Conservation (phyloP, 2,329 filamentous ascomycete species). For the Paraphaeosphaeria minitans region DNA sequence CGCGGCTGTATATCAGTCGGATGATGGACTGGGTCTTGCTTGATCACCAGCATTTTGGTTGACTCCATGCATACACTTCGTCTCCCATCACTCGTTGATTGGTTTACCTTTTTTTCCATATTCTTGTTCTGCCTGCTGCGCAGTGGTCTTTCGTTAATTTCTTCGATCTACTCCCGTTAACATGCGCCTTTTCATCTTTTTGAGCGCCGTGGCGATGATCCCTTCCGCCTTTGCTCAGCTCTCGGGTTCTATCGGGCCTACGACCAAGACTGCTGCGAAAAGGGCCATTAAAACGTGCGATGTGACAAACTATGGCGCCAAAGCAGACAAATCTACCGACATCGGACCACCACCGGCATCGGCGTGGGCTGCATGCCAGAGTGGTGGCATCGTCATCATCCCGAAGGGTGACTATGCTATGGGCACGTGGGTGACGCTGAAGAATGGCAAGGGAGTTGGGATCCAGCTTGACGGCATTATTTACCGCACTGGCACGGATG, state of each 20-base stretch:
- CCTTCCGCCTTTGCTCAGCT: constrained; percentile 35
- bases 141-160: constrained; percentile 20
- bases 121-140: constrained; percentile 26
- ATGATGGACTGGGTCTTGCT: neutral
- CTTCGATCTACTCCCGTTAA: neutral
- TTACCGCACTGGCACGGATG: constrained; percentile 56
- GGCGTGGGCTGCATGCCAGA: constrained; percentile 58
- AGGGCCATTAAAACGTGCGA: constrained; percentile 55
- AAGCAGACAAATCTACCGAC: constrained; percentile 58
- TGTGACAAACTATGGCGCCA: constrained; percentile 59
- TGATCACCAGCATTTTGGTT: neutral
- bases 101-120: constrained; percentile 10
- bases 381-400: constrained; percentile 57
- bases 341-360: constrained; percentile 54
- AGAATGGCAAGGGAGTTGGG: constrained; percentile 55
- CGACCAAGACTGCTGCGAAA: constrained; percentile 27
- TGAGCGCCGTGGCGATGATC: constrained; percentile 26
- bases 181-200: constrained; percentile 34
- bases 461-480: constrained; percentile 61
- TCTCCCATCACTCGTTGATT: constrained; percentile 14
- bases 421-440: constrained; percentile 56
- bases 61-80: neutral
- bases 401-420: constrained; percentile 58
- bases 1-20: neutral
- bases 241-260: constrained; percentile 41